phyloP scores from a whole-genome alignment of 139 green algal genomes.

The Auxenochlorella protothecoides region DNA sequence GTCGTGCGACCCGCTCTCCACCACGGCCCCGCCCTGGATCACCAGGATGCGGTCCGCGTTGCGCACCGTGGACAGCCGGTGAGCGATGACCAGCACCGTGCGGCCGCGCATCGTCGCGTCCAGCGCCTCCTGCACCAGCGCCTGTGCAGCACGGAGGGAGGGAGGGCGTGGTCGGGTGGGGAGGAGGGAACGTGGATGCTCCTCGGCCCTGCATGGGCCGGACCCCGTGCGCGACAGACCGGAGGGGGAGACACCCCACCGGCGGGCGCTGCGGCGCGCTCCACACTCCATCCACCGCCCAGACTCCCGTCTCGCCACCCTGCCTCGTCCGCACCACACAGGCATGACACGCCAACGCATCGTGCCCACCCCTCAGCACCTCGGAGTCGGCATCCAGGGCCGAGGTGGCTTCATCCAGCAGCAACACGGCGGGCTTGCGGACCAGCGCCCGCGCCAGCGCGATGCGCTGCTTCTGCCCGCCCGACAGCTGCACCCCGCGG shows the following conservation, averaged over 20 bases:
- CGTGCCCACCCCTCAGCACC: conserved; percentile 3
- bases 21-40: conserved; percentile 38
- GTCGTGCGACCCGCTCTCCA: conserved; percentile 49
- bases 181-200: background rate
- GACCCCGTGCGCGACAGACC: no score
- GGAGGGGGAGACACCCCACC: no score
- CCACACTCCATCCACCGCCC: no score
- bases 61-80: conserved; percentile 82
- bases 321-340: no score
- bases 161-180: background rate
- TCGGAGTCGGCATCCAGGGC: conserved; percentile 68
- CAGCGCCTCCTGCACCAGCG: conserved; percentile 81
- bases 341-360: no score
- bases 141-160: conserved; percentile 13
- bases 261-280: no score
- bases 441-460: conserved; percentile 86
- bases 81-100: conserved; percentile 85
- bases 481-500: conserved; percentile 63
- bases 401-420: conserved; percentile 89
- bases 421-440: conserved; percentile 62
- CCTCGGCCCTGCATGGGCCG: no score
- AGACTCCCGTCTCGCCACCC: no score
- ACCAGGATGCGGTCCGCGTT: conserved; percentile 70
- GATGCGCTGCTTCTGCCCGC: conserved; percentile 88
- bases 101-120: conserved; percentile 69